Base-by-base conservation (phyloP, 1,139 yeast genomes). In the Yamadazyma taylorii region DNA sequence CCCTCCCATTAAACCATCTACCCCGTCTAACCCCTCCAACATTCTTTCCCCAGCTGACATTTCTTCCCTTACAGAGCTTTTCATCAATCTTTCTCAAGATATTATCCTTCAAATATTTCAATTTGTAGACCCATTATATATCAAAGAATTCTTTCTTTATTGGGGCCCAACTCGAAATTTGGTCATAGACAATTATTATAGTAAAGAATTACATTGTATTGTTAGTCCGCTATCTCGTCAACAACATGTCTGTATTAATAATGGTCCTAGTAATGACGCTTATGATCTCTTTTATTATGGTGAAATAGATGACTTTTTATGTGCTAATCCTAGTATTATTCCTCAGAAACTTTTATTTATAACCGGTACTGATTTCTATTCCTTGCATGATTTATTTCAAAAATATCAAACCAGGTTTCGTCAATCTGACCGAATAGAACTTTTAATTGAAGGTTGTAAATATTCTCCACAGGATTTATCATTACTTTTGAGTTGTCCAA, bases 341-440 rank as follows among this genome's bases (percentile, higher is more conserved):
- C 73, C 73, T 2, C 37, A 43, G 8, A 52, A 52, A 34, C 30
- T 63, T 13, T 42, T 62, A 14, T 44, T 67, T 23, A 45, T 60
- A n/a, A 55, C 64, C 16, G 66, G 69, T 12, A 60, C 61, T 13
- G 72, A 66, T 41, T 63, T 63, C 43, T 41, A 45, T 23, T 57
- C 67, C 3, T 43, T 66, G 40, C 55, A 50, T 25, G 48, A 50
- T 2, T 42, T 68, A 17, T 47, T 68, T 36, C 34, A 33, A 3
- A 47, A 50, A 19, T 58, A 52, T 35, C 36, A 52, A 17, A 36
- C 34, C 0, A 35, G 62, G 27, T 44, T 66, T 5, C 23, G 24
- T 2, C 32, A 46, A 13, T 45, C 53, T 1, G 39, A 39, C 4
- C 23, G 42, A 9, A 38, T 68, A 8, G 64, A 63, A 22, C 42